A percentile compares a stretch with the other conserved stretches of the same genome.
phyloP scores from a whole-genome alignment of 1,139 yeast genomes.

The Protomyces inundatus region DNA sequence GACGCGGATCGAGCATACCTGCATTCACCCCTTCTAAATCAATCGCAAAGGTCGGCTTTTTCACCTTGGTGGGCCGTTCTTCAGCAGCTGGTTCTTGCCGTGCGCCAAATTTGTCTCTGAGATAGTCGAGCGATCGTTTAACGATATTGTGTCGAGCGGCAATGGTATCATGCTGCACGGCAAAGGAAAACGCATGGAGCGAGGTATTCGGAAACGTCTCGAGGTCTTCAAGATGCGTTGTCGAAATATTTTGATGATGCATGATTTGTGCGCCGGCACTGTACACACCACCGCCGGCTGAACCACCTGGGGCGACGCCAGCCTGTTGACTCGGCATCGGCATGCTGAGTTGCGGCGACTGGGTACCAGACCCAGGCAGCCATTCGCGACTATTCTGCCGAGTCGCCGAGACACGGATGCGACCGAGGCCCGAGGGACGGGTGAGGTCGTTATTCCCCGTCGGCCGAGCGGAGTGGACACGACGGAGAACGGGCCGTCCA shows the following conservation, averaged over 20 bases:
- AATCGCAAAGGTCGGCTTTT: not conserved
- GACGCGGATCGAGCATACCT: not conserved
- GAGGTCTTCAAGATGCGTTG: conserved; percentile 25
- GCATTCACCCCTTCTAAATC: conserved; percentile 19
- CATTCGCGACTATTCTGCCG: conserved; percentile 15
- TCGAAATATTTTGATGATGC: conserved; percentile 10
- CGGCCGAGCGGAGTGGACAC: not conserved
- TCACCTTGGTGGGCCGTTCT: not conserved
- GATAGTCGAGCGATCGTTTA: conserved; percentile 19
- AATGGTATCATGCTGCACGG: conserved; percentile 18
- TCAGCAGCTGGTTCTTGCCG: not conserved
- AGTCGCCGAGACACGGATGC: conserved; percentile 9
- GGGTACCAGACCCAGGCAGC: not conserved
- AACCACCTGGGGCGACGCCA: too few relatives aligned
- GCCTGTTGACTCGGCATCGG: not conserved
- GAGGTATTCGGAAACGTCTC: conserved; percentile 21
- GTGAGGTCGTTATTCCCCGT: not conserved
- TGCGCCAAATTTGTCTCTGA: conserved; percentile 12
- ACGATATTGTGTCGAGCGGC: conserved; percentile 23
- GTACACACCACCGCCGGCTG: not conserved
- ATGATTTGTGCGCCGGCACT: conserved; percentile 1
- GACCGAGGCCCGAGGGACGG: conserved; percentile 11
- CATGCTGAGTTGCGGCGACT: not conserved
- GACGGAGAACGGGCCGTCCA: not conserved
- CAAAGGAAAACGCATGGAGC: conserved; percentile 23